These are phyloP conservation scores for Mycena vulgaris DNA, from an alignment of 768 basidiomycete species.

Conservation along the genomic window DNA sequence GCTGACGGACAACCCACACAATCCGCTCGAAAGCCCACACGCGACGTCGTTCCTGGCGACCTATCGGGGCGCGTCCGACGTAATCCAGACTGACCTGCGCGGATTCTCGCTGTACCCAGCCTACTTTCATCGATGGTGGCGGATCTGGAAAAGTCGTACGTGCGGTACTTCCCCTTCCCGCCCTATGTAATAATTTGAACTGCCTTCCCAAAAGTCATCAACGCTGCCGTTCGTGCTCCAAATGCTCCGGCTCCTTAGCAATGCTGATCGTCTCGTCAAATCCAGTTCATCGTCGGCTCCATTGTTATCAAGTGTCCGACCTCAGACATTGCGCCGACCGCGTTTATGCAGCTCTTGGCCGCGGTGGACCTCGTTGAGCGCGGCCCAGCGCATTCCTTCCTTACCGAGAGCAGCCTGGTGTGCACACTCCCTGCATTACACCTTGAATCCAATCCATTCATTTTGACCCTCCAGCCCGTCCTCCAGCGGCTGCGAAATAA, in stretches of 20 bases:
- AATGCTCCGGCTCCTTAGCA: not conserved
- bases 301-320: constrained; percentile 57
- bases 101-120: constrained; percentile 57
- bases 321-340: constrained; percentile 58
- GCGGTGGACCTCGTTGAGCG: constrained; percentile 57
- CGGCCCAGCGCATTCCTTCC: constrained; percentile 44
- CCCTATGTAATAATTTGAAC: not conserved
- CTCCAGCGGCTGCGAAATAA: constrained; percentile 24
- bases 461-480: not conserved
- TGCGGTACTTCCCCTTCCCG: not conserved
- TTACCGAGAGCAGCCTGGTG: constrained; percentile 24
- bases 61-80: constrained; percentile 59
- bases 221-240: constrained; percentile 8
- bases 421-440: not conserved
- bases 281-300: constrained; percentile 56
- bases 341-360: constrained; percentile 58
- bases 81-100: constrained; percentile 21
- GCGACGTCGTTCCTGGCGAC: constrained; percentile 66
- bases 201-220: constrained; percentile 5
- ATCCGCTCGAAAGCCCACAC: constrained; percentile 61
- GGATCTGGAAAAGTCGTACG: constrained; percentile 55
- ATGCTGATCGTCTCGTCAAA: not conserved
- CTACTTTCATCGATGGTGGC: constrained; percentile 59
- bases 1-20: constrained; percentile 57
- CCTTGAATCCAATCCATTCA: not conserved